Base-by-base conservation (phyloP, 305 asterid genomes). In the Solanum hybrid region DNA sequence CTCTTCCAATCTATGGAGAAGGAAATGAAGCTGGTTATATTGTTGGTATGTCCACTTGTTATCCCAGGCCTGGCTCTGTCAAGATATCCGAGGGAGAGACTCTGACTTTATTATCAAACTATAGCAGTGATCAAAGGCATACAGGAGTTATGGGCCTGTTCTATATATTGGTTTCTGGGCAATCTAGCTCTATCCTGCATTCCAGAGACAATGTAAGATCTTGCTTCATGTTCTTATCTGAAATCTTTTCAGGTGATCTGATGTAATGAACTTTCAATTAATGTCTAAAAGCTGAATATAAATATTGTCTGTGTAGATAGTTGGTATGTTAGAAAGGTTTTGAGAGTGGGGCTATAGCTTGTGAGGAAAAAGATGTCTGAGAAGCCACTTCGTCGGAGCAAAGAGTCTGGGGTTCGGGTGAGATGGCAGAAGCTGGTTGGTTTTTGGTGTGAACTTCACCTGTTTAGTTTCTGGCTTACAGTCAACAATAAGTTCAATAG, bases 61-160 rank as follows among this genome's bases (percentile, higher is more conserved):
- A 90, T 87, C 94, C 95, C 20, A 13, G 71, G 28, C 92, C 93
- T 3, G 94, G 94, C 20, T 89, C 94, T 18, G n/a, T 92, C 51
- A 90, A 92, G 79, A 88, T 92, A 40, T 78, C 81, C 1, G 24
- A 88, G 6, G 93, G 92, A 9, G 94, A 93, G 36, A 75, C 79
- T 36, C 83, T 93, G 5, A 93, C 92, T 9, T 80, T 93, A 1
- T 92, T 90, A 13, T 92, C 95, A 28, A 91, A 91, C 11, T 93
- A 93, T 40, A 92, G 92, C 77, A 86, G 88, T 77, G 40, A 46
- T 71, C 83, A 82, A 31, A 37, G 83, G 77, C 95, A 91, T 69
- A 89, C 93, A 22, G 94, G 95, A 24, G 94, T 93, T 46, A 92
- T 92, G 95, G 95, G 93, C 26, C 90, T 92, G 79, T 92, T 93